These are phyloP conservation scores for Aspergillus aculeatinus DNA, from an alignment of 2,329 filamentous ascomycete species.

Conservation along the genomic window DNA sequence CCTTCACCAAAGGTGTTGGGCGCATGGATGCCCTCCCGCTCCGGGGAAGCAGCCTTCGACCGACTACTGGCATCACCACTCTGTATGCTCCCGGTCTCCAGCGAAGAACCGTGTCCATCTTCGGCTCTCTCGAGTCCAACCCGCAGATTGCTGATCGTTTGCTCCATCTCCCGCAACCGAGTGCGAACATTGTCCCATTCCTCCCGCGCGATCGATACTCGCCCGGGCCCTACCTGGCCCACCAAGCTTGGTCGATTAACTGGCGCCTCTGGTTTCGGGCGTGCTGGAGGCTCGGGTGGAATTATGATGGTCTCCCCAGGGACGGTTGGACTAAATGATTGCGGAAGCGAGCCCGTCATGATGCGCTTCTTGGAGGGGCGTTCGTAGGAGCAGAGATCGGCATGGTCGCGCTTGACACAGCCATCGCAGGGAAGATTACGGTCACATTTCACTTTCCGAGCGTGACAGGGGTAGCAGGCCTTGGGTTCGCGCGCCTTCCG, in stretches of 20 bases:
- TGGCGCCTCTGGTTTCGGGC: constrained; percentile 27
- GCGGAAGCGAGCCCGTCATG: constrained; percentile 23
- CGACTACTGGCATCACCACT: constrained; percentile 32
- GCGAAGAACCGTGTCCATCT: constrained; percentile 24
- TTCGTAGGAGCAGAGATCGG: constrained; percentile 51
- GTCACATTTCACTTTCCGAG: constrained; percentile 51
- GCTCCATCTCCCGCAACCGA: constrained; percentile 45
- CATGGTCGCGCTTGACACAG: constrained; percentile 51
- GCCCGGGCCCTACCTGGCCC: constrained; percentile 16
- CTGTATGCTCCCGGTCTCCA: constrained; percentile 33
- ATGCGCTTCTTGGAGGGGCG: constrained; percentile 48
- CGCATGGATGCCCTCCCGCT: constrained; percentile 59
- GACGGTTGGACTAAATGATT: constrained; percentile 19
- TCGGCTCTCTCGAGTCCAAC: constrained; percentile 41
- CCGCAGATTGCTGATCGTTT: constrained; percentile 40
- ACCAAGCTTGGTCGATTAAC: constrained; percentile 12
- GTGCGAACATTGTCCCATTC: constrained; percentile 47
- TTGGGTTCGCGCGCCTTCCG: constrained; percentile 50
- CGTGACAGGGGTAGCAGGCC: constrained; percentile 48
- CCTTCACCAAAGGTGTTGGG: constrained; percentile 60
- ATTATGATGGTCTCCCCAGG: constrained; percentile 13
- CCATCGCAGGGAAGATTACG: constrained; percentile 50
- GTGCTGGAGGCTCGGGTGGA: constrained; percentile 20
- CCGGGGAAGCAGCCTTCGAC: constrained; percentile 37
- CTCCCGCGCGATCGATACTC: constrained; percentile 42